phyloP scores from a whole-genome alignment of 306 rosid genomes.

The Datisca glomerata region DNA sequence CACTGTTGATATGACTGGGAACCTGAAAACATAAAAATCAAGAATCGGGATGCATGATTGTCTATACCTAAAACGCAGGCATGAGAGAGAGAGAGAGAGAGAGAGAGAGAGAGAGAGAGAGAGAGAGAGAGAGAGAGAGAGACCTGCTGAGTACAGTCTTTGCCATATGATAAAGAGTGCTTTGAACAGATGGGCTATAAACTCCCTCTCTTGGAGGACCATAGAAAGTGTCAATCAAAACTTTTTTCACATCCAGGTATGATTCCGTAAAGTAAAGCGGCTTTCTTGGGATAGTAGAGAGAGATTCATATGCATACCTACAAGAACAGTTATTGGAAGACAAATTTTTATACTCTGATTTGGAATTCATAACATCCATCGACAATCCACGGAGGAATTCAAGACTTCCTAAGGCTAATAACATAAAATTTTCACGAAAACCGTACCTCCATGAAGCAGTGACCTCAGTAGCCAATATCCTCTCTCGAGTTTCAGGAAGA shows the following conservation, averaged over 20 bases:
- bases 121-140: conserved; percentile 16
- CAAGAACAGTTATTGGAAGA: conserved; percentile 15
- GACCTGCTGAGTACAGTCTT: conserved; percentile 61
- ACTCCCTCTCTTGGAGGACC: conserved; percentile 73
- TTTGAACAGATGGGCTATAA: conserved; percentile 90
- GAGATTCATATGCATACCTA: conserved; percentile 66
- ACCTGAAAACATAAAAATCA: conserved; percentile 34
- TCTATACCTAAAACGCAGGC: no score
- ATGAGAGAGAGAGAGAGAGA: no score
- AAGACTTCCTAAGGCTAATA: no score
- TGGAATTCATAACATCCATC: no score
- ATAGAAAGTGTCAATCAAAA: conserved; percentile 53
- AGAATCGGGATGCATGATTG: no score
- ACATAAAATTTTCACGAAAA: no score
- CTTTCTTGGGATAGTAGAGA: conserved; percentile 40
- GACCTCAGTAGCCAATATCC: conserved; percentile 85
- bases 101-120: background rate
- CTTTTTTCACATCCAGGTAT: conserved; percentile 49
- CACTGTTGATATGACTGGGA: conserved; percentile 55
- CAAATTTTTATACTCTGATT: no score
- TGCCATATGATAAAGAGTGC: conserved; percentile 86
- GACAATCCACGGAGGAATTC: no score
- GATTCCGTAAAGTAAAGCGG: conserved; percentile 56
- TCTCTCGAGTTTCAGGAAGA: conserved; percentile 87
- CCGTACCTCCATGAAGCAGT: conserved; percentile 74